Percentiles rank a stretch among this genome's conserved stretches.
These are phyloP conservation scores for Stagonosporopsis tanaceti DNA, from an alignment of 2,329 filamentous ascomycete genomes.

Conservation along the genomic window DNA sequence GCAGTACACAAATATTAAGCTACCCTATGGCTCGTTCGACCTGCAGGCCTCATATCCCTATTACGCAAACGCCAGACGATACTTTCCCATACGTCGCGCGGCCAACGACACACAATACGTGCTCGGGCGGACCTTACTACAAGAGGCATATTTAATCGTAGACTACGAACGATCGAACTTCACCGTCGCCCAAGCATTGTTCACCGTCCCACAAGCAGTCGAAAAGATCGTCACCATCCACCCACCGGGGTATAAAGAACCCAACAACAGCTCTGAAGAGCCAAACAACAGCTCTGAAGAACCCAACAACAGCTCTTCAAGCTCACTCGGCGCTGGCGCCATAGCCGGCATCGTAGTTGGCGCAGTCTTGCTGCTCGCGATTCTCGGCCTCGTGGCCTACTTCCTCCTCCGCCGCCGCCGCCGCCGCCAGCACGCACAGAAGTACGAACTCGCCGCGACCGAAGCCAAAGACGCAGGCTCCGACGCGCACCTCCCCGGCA, in stretches of 20 bases:
- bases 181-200: conserved; percentile 53
- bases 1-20: conserved; percentile 52
- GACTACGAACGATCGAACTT: conserved; percentile 58
- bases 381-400: conserved; percentile 30
- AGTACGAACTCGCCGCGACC: conserved; percentile 33
- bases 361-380: conserved; percentile 25
- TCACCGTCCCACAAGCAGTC: conserved; percentile 41
- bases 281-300: conserved; percentile 2
- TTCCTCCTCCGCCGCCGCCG: conserved; percentile 36
- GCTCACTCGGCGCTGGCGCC: conserved; percentile 34
- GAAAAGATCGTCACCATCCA: conserved; percentile 40
- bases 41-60: conserved; percentile 60
- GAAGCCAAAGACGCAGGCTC: conserved; percentile 31
- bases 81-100: conserved; percentile 71
- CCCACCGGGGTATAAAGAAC: conserved; percentile 12
- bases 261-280: conserved; percentile 2
- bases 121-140: conserved; percentile 72
- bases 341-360: conserved; percentile 47
- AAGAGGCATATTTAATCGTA: conserved; percentile 66
- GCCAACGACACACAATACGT: conserved; percentile 64
- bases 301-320: neutral
- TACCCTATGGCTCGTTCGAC: conserved; percentile 60
- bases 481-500: conserved; percentile 4
- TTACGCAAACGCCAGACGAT: conserved; percentile 68
- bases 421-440: conserved; percentile 16